These are phyloP conservation scores for Amaranthus hypochondriacus DNA, from an alignment of 148 eudicot species.

Conservation along the genomic window DNA sequence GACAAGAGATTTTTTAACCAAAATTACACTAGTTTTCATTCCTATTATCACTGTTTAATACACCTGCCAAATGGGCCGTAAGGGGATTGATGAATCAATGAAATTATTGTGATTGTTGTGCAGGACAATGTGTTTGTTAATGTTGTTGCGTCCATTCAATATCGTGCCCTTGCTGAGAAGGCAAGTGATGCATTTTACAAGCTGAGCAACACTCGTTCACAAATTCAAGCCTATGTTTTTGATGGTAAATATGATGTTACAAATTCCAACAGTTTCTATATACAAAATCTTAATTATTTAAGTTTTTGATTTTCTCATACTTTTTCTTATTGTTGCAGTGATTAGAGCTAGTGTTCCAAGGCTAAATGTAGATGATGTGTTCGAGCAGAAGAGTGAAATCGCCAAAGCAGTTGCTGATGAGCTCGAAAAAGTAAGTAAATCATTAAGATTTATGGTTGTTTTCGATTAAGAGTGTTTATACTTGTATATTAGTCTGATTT, in stretches of 20 bases:
- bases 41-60: too few species aligned
- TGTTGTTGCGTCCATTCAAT: constrained; percentile 52
- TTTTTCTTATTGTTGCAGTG: constrained; percentile 18
- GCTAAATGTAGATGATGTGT: constrained; percentile 33
- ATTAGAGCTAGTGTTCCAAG: constrained; percentile 39
- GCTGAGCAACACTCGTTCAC: constrained; percentile 44
- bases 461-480: background rate
- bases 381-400: constrained; percentile 40
- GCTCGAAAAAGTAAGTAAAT: constrained; percentile 32
- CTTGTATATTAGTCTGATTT: background rate
- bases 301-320: background rate
- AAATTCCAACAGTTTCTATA: background rate
- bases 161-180: constrained; percentile 40
- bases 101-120: background rate
- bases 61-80: too few species aligned
- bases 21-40: too few species aligned
- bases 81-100: too few species aligned
- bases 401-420: constrained; percentile 38
- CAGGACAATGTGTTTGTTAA: constrained; percentile 58
- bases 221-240: constrained; percentile 55
- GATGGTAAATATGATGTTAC: constrained; percentile 32
- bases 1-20: too few species aligned
- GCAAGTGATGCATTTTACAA: constrained; percentile 55
- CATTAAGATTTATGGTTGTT: too few species aligned
- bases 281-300: background rate